Conservation (phyloP, 805 yeast genomes). For the Scheffersomyces ergatensis region DNA sequence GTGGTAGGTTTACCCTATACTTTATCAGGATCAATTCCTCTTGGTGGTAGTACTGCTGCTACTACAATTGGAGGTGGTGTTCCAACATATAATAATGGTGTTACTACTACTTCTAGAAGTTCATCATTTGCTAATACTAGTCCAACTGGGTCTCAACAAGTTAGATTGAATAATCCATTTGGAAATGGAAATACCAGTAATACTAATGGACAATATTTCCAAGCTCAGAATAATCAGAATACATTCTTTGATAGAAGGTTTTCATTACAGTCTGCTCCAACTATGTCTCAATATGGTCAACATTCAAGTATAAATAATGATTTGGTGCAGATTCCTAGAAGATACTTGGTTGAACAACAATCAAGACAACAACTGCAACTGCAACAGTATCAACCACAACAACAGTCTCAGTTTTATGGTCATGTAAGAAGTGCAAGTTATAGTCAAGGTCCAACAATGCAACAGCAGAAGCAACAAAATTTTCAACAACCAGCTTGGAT, state of each 20-base stretch:
- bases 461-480: slow-evolving; percentile 3
- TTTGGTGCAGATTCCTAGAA: slow-evolving; percentile 2
- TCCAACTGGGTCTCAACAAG: slow-evolving; percentile 1
- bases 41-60: slow-evolving; percentile 1
- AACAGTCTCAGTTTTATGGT: not conserved
- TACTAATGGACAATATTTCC: not conserved
- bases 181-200: not conserved
- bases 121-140: slow-evolving; percentile 1
- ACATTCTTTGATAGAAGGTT: not conserved
- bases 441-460: not conserved
- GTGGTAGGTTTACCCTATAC: slow-evolving; percentile 43
- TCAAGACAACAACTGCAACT: not conserved
- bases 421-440: not conserved
- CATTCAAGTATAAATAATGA: slow-evolving; percentile 1
- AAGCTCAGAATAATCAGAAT: not conserved
- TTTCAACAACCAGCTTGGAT: no score
- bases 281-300: not conserved
- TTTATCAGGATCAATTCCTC: slow-evolving; percentile 4
- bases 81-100: slow-evolving; percentile 2
- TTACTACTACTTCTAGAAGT: not conserved
- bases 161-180: slow-evolving; percentile 2
- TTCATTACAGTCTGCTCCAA: not conserved
- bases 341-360: slow-evolving; percentile 1
- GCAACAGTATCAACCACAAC: not conserved
- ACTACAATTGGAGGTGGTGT: not conserved